These are phyloP conservation scores for Paramecium tetraurelia DNA, from an alignment of 73 alveolate species.

Conservation along the genomic window DNA sequence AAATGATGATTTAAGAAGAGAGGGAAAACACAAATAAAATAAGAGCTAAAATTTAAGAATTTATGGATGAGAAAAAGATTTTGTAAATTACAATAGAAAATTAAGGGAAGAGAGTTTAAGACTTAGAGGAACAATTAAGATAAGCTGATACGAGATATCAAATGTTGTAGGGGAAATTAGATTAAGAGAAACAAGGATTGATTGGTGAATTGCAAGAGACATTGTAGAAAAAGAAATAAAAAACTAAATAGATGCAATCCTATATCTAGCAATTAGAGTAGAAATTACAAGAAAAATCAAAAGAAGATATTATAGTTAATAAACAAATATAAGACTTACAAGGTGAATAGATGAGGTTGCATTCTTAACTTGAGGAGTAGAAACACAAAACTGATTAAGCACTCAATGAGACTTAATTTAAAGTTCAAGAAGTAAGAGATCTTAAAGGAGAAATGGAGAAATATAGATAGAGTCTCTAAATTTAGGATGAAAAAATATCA, in stretches of 20 bases:
- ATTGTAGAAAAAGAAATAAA: background rate
- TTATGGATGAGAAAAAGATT: background rate
- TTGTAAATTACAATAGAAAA: background rate
- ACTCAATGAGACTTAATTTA: background rate
- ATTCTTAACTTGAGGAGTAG: background rate
- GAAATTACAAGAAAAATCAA: background rate
- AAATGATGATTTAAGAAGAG: background rate
- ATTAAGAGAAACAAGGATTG: constrained; percentile 6
- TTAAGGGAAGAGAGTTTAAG: background rate
- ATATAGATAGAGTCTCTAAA: background rate
- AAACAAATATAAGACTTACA: background rate
- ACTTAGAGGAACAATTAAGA: background rate
- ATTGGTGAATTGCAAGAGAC: background rate
- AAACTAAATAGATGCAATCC: background rate
- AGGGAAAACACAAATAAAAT: background rate
- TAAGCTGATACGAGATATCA: background rate
- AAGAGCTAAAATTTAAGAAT: background rate
- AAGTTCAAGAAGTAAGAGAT: background rate
- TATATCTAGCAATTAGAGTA: background rate
- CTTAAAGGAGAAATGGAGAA: background rate
- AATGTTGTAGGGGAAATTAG: background rate
- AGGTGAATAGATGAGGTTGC: background rate
- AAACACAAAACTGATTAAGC: constrained; percentile 7
- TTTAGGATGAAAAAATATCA: background rate
- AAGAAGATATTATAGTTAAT: background rate